phyloP scores from a whole-genome alignment of 768 basidiomycete genomes.

The Termitomyces sp. region DNA sequence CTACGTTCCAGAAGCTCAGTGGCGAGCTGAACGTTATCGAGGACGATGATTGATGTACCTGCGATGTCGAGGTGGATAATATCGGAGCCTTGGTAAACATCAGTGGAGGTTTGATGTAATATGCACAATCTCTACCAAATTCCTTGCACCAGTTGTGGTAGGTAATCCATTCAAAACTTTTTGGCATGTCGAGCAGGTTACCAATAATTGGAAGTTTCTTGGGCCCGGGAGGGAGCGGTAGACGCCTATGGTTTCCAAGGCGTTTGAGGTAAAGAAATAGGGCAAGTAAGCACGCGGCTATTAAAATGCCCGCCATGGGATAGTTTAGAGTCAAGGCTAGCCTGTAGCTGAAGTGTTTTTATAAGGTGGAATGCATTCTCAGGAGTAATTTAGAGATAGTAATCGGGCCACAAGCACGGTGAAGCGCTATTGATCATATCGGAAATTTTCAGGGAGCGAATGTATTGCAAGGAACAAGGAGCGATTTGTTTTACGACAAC shows the following conservation, averaged over 20 bases:
- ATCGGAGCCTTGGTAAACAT: neutral
- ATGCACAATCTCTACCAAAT: neutral
- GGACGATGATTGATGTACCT: neutral
- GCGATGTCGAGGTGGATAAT: neutral
- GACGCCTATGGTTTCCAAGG: neutral
- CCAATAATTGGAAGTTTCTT: neutral
- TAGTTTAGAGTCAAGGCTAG: no score
- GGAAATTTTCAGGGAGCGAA: no score
- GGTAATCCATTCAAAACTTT: neutral
- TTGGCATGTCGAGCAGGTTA: neutral
- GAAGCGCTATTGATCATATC: no score
- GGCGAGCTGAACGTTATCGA: neutral
- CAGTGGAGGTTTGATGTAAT: neutral
- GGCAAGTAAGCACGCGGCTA: no score
- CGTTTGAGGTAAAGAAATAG: no score
- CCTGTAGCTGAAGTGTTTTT: no score
- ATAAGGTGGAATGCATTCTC: no score
- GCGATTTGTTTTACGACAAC: no score
- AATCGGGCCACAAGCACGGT: no score
- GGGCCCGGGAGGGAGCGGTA: neutral
- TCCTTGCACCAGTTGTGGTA: neutral
- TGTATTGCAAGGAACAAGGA: no score
- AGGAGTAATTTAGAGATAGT: no score
- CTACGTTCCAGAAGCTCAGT: slow-evolving; percentile 20
- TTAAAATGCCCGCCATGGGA: no score